Percentiles rank a stretch among this genome's conserved stretches.
These are phyloP conservation scores for Aspergillus indologenus DNA, from an alignment of 495 filamentous ascomycete species.

Conservation along the genomic window DNA sequence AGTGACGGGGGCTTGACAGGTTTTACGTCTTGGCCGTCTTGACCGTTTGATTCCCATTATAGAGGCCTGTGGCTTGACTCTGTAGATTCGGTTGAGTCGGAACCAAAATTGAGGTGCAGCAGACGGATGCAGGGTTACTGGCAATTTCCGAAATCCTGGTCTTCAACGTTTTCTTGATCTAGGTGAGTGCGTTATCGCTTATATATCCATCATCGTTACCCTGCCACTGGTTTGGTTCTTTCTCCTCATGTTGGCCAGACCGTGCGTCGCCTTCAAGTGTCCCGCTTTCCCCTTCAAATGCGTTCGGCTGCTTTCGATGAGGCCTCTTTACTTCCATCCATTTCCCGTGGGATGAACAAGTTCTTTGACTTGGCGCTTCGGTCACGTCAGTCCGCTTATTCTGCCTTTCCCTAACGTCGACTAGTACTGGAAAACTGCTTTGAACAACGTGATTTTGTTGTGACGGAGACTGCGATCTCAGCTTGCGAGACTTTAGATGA, in stretches of 20 bases:
- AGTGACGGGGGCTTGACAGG: conserved; percentile 16
- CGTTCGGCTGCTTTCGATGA: neutral
- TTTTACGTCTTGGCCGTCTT: conserved; percentile 13
- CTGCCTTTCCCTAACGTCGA: conserved; percentile 9
- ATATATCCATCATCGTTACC: neutral
- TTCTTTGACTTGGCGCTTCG: neutral
- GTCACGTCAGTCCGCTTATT: neutral
- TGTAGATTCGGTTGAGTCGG: conserved; percentile 18
- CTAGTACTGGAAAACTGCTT: conserved; percentile 5
- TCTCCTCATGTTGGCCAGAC: conserved; percentile 3
- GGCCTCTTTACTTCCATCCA: neutral
- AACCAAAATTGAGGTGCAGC: conserved; percentile 11
- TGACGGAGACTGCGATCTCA: neutral
- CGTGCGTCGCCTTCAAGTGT: conserved; percentile 5
- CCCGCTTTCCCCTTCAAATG: conserved; percentile 6
- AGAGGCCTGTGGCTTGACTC: conserved; percentile 12
- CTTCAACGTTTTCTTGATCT: neutral
- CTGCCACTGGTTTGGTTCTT: conserved; percentile 4
- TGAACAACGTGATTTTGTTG: too few relatives aligned
- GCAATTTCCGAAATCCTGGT: conserved; percentile 13
- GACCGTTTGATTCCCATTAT: neutral
- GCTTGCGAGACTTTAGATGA: conserved; percentile 8
- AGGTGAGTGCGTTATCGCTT: neutral
- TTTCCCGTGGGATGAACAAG: conserved; percentile 7
- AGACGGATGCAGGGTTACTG: conserved; percentile 13